A percentile compares a stretch with the other conserved stretches of the same genome.
Conservation (phyloP, 305 asterid genomes). For the Striga hermonthica region DNA sequence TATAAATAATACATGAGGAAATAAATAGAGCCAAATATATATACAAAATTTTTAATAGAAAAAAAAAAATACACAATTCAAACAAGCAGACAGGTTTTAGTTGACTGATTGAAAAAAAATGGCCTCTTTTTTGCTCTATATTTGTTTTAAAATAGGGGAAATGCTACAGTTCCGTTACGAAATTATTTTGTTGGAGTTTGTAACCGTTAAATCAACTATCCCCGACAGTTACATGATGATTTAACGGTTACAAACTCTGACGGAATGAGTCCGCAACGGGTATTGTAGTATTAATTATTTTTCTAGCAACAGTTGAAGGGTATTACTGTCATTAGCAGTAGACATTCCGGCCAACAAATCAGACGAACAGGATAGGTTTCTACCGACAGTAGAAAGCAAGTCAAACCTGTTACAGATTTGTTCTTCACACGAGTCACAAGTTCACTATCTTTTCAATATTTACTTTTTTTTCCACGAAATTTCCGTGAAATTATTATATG, state of each 20-base stretch:
- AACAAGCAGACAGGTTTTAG: constrained; percentile 32
- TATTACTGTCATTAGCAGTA: constrained; percentile 35
- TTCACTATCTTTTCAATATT: constrained; percentile 31
- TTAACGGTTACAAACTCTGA: too few species aligned
- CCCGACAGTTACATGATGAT: too few species aligned
- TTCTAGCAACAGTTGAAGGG: constrained; percentile 27
- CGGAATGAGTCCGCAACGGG: too few species aligned
- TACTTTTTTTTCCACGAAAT: constrained; percentile 11
- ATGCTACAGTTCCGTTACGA: too few species aligned
- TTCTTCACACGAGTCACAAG: constrained; percentile 35
- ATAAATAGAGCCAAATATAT: constrained; percentile 25
- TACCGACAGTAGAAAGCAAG: constrained; percentile 48
- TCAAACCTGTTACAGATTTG: constrained; percentile 32
- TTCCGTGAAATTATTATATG: not conserved
- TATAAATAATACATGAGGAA: constrained; percentile 29
- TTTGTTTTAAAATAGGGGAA: constrained; percentile 25
- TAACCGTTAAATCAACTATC: too few species aligned
- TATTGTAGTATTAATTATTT: not conserved
- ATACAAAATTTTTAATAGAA: not conserved
- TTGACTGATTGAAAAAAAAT: constrained; percentile 23
- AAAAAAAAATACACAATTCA: constrained; percentile 35
- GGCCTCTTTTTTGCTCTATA: not conserved
- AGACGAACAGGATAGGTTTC: constrained; percentile 41
- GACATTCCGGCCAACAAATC: constrained; percentile 49
- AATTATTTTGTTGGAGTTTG: too few species aligned